Percentiles rank a stretch among this genome's conserved stretches.
phyloP scores from a whole-genome alignment of 169 alveolate species.

The Perkinsus olseni region DNA sequence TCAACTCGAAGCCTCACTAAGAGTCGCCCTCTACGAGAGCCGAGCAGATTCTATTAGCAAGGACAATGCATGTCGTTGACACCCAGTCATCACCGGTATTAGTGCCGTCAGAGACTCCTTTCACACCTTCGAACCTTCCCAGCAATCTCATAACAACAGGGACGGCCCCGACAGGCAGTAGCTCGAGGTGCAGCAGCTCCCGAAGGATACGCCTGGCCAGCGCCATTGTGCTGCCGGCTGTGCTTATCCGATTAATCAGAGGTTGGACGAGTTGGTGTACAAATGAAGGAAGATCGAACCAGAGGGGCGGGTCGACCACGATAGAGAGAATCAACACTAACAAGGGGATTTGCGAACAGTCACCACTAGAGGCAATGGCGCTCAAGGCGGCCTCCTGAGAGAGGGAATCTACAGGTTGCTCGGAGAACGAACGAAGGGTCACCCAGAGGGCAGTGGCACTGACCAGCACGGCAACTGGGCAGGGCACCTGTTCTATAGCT shows the following conservation, averaged over 20 bases:
- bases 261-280: neutral
- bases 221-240: neutral
- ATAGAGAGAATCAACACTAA: neutral
- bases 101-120: neutral
- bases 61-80: neutral
- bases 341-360: neutral
- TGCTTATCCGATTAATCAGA: neutral
- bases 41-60: neutral
- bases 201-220: neutral
- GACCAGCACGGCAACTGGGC: neutral
- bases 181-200: neutral
- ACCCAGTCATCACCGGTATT: neutral
- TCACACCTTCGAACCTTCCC: neutral
- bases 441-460: neutral
- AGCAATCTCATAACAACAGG: neutral
- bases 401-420: neutral
- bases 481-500: neutral
- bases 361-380: neutral
- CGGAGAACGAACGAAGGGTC: neutral
- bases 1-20: neutral
- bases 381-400: neutral
- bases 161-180: neutral
- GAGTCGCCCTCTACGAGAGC: neutral
- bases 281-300: neutral
- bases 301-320: neutral